Conservation (phyloP, 768 basidiomycete genomes). For the Lactifluus echinatus region DNA sequence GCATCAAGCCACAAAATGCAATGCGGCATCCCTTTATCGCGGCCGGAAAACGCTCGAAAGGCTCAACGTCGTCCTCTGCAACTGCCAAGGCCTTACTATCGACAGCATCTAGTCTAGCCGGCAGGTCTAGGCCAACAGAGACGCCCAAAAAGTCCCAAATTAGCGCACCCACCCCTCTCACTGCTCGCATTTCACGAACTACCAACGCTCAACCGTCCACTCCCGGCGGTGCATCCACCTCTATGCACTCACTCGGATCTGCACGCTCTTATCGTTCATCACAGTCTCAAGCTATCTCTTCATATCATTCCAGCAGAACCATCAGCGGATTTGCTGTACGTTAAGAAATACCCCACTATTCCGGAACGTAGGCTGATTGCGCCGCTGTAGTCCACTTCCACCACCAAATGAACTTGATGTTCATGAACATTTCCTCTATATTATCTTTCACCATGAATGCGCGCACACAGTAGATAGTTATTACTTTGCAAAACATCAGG, state of each 20-base stretch:
- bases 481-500: conserved; percentile 13
- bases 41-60: conserved; percentile 46
- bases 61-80: conserved; percentile 33
- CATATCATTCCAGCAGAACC: conserved; percentile 70
- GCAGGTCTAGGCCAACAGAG: conserved; percentile 48
- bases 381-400: conserved; percentile 14
- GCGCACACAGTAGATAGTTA: conserved; percentile 16
- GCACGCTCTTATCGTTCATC: conserved; percentile 61
- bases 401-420: conserved; percentile 21
- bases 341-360: conserved; percentile 12
- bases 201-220: conserved; percentile 47
- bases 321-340: conserved; percentile 58
- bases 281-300: conserved; percentile 59
- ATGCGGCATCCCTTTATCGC: conserved; percentile 86
- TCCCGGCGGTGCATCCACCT: conserved; percentile 38
- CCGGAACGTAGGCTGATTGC: conserved; percentile 19
- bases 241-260: conserved; percentile 47
- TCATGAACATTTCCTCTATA: conserved; percentile 16
- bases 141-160: conserved; percentile 89
- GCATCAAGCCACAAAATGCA: conserved; percentile 89
- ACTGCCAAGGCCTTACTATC: conserved; percentile 49
- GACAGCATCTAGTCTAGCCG: conserved; percentile 47
- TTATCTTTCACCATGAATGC: conserved; percentile 8
- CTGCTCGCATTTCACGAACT: conserved; percentile 63
- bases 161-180: conserved; percentile 79